Percentiles rank a stretch among this genome's conserved stretches.
Evolutionary conservation across 2,329 filamentous ascomycete species (phyloP).

Genomic region (Monosporascus sp.): DNA sequence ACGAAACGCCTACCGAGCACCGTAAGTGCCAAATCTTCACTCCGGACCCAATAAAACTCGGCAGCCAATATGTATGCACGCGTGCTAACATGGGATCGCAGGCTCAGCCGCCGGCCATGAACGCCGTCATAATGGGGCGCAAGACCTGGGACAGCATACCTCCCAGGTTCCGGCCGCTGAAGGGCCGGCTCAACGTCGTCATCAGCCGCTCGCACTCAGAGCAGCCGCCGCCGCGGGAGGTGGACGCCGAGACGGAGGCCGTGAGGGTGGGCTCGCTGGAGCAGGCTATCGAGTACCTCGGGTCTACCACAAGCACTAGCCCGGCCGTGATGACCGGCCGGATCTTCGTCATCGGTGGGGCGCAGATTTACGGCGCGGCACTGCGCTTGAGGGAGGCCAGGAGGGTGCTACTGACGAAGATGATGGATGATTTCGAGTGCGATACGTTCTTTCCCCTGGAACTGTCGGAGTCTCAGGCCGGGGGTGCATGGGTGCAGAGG

Average conservation of each 20-base stretch:
- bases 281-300: conserved; percentile 47
- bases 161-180: conserved; percentile 69
- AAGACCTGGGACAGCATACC: conserved; percentile 96
- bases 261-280: conserved; percentile 57
- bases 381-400: conserved; percentile 54
- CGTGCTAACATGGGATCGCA: conserved; percentile 9
- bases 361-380: conserved; percentile 74
- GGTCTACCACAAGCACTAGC: conserved; percentile 19
- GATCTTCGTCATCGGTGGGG: conserved; percentile 86
- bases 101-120: conserved; percentile 37
- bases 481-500: conserved; percentile 49
- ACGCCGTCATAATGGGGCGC: conserved; percentile 93
- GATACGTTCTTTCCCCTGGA: conserved; percentile 69
- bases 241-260: conserved; percentile 37
- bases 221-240: conserved; percentile 6
- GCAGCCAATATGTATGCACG: neutral
- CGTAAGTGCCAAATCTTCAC: conserved; percentile 21
- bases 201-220: conserved; percentile 53
- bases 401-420: conserved; percentile 65
- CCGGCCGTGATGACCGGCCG: conserved; percentile 39
- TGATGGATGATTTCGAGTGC: conserved; percentile 67
- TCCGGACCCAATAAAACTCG: too few relatives aligned
- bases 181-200: conserved; percentile 76
- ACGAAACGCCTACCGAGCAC: conserved; percentile 61
- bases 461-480: conserved; percentile 36